phyloP scores from a whole-genome alignment of 2,329 filamentous ascomycete genomes.

The Botryotinia narcissicola region DNA sequence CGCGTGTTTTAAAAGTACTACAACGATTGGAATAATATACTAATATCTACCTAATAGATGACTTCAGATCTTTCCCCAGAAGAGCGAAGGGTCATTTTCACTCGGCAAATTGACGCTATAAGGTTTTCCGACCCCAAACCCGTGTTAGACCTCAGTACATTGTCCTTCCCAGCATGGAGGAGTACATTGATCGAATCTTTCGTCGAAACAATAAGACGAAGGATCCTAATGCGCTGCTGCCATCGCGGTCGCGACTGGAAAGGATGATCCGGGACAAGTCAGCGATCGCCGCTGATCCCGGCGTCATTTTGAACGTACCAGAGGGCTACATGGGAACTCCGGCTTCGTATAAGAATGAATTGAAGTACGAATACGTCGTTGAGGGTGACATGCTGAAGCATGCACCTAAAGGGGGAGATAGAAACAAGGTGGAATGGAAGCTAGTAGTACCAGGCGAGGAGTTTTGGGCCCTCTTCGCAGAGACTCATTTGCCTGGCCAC shows the following conservation, averaged over 20 bases:
- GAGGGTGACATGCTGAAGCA: too few relatives aligned
- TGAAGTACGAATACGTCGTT: background rate
- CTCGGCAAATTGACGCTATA: background rate
- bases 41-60: background rate
- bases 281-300: background rate
- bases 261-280: background rate
- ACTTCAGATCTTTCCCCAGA: background rate
- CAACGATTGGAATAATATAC: background rate
- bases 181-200: background rate
- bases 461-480: background rate
- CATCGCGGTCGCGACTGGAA: background rate
- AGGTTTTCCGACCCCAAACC: background rate
- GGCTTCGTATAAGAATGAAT: background rate
- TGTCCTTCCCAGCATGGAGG: background rate
- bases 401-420: background rate
- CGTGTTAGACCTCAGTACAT: background rate
- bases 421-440: background rate
- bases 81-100: background rate
- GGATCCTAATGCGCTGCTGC: background rate
- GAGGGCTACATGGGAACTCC: background rate
- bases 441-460: background rate
- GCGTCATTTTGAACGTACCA: background rate
- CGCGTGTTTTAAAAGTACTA: background rate
- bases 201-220: background rate
- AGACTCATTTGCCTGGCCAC: background rate